Evolutionary conservation across 2,329 filamentous ascomycete genomes (phyloP).

Genomic region (Calonectria pseudoturangicola): DNA sequence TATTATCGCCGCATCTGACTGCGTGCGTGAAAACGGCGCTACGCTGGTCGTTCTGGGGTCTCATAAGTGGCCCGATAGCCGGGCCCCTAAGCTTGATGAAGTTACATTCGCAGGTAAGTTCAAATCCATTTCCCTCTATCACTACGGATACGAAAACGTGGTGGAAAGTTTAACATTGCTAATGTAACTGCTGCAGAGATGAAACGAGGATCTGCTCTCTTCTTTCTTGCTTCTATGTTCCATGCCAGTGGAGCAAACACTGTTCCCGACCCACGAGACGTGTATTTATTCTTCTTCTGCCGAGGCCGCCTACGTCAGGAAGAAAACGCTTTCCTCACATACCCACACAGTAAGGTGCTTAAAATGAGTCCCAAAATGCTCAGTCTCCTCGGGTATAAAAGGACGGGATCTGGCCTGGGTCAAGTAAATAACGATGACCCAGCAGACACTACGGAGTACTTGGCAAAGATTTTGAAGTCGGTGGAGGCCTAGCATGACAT

Average conservation of each 20-base stretch:
- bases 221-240: constrained; percentile 1
- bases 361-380: constrained; percentile 1
- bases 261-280: neutral
- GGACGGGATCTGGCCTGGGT: neutral
- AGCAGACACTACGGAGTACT: neutral
- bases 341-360: neutral
- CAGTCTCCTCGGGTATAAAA: neutral
- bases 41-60: neutral
- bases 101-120: neutral
- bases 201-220: neutral
- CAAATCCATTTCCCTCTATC: neutral
- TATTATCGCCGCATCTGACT: neutral
- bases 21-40: neutral
- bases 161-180: neutral
- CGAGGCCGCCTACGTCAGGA: neutral
- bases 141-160: neutral
- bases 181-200: neutral
- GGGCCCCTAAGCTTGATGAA: neutral
- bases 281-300: neutral
- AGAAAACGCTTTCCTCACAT: neutral
- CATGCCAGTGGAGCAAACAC: neutral
- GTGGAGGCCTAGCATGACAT: neutral
- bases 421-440: constrained; percentile 1
- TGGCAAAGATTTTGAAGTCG: neutral
- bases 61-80: constrained; percentile 1